phyloP scores from a whole-genome alignment of 805 yeast species.

The Scheffersomyces amazonensis region DNA sequence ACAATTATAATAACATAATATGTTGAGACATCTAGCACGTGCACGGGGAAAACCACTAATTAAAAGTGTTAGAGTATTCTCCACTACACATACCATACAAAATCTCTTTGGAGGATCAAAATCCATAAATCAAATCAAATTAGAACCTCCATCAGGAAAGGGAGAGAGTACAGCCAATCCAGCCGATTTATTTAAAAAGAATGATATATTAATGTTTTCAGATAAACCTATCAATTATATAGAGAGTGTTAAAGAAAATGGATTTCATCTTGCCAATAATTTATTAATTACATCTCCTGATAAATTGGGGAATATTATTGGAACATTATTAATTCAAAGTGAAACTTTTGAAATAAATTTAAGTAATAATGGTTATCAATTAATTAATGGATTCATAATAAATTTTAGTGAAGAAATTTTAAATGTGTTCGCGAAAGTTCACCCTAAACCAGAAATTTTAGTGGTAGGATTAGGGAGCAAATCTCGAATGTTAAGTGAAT shows the following conservation, averaged over 20 bases:
- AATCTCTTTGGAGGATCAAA: slow-evolving; percentile 6
- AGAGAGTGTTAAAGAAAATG: slow-evolving; percentile 46
- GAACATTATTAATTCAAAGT: slow-evolving; percentile 49
- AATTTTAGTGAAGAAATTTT: slow-evolving; percentile 46
- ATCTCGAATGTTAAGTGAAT: slow-evolving; percentile 61
- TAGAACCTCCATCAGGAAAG: slow-evolving; percentile 34
- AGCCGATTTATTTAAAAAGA: slow-evolving; percentile 40
- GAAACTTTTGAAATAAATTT: slow-evolving; percentile 64
- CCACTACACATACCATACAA: neutral
- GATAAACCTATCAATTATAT: slow-evolving; percentile 42
- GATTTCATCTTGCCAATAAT: slow-evolving; percentile 58
- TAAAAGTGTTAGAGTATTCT: neutral
- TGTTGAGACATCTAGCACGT: too few relatives aligned
- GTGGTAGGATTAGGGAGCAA: slow-evolving; percentile 69
- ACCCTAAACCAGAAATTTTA: slow-evolving; percentile 76
- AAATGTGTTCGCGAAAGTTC: slow-evolving; percentile 49
- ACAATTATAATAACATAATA: too few relatives aligned
- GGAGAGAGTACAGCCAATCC: slow-evolving; percentile 40
- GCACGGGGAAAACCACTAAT: too few relatives aligned
- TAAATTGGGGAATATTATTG: slow-evolving; percentile 36
- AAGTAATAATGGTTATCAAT: slow-evolving; percentile 42
- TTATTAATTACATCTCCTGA: slow-evolving; percentile 45
- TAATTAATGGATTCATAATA: slow-evolving; percentile 49
- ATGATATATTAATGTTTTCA: slow-evolving; percentile 41
- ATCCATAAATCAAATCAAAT: neutral